Evolutionary conservation across 768 basidiomycete genomes (phyloP), one percentile per base, ranked within the genome.

Genomic region (Sarcodon sp.): DNA sequence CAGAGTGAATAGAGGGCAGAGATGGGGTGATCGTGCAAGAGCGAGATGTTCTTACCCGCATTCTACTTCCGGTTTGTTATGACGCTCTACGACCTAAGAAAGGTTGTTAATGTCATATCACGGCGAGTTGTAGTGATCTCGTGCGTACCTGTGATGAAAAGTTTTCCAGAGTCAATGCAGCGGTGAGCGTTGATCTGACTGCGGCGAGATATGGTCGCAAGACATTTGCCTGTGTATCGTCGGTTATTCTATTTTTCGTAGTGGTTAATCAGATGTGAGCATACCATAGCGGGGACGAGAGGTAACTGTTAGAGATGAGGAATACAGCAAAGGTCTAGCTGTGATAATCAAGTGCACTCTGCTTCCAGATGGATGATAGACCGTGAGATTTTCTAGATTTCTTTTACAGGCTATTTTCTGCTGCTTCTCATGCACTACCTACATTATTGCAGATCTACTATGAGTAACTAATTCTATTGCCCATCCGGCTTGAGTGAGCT

Each of bases 31-130:
- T 31, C 49, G 39, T 13, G n/a, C n/a, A 44, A 33, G 1, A 15
- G 2, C 8, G 18, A 11, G 41, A 4, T 15, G 32, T n/a, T n/a
- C 65, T 46, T 46, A 92, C 93, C 73, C 73, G 33, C 80, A 80
- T 66, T 98, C 94, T 10, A 97, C 80, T 63, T 98, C 94, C 45
- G 94, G 94, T 57, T 92, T 90, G 65, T 98, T 97, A 69, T 97
- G 94, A 44, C 94, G 73, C 65, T 97, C 94, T 46, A 97, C 93
- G 50, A 96, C 83, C 89, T 94, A 57, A 55, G 52, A 57, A 57
- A 48, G 39, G 51, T 46, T 52, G 44, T 49, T 35, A 47, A 46
- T 43, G 27, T 15, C n/a, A 44, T 47, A 13, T 16, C 15, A 16
- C 2, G 27, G n/a, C 16, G 15, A 41, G 39, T 35, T 35, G 43